Evolutionary conservation across 352 stramenopile species (phyloP), one percentile per base, ranked within the genome.

Genomic region (Phytophthora rubi): DNA sequence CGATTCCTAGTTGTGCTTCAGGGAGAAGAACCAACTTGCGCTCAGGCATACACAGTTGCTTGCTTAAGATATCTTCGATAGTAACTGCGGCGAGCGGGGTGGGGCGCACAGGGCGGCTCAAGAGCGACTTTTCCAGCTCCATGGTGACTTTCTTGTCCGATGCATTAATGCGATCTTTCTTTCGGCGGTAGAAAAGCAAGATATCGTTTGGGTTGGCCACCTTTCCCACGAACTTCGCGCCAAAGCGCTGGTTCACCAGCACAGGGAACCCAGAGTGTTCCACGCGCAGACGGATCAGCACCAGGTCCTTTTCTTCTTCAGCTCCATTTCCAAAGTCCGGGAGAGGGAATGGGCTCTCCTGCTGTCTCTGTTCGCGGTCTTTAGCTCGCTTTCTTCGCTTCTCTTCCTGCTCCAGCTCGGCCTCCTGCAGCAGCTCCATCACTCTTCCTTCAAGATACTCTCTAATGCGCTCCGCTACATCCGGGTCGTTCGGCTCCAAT

Each of bases 401-500:
- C 45, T 72, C 67, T 0, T 71, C 62, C 45, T 73, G 69, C 26
- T 92, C 86, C 28, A 81, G 52, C 13, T 87, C 76, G 0, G 81
- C 89, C 37, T 95, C 77, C 3, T 73, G 70, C 7, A 97, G 59
- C n/a, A 97, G 62, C 56, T 93, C 85, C 1, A 79, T 42, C 49
- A 97, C 89, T 45, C 82, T 82, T 13, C 62, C 58, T 23, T 91
- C 85, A 9, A 96, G 69, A 32, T 93, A 76, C n/a, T 83, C 75
- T 7, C 77, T 65, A 58, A 97, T 94, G 16, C 73, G 88, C 12
- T 92, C 84, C 4, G 81, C 73, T 23, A 94, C 84, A 56, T 96
- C 80, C 4, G 92, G 89, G 71, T 98, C 93, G 56, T 98, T 92
- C 18, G 92, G 89, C 74, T 99, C 93, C 3, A 99, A 71, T 21